Conservation (phyloP, 2,329 filamentous ascomycete genomes). For the Clarireedia sp. region DNA sequence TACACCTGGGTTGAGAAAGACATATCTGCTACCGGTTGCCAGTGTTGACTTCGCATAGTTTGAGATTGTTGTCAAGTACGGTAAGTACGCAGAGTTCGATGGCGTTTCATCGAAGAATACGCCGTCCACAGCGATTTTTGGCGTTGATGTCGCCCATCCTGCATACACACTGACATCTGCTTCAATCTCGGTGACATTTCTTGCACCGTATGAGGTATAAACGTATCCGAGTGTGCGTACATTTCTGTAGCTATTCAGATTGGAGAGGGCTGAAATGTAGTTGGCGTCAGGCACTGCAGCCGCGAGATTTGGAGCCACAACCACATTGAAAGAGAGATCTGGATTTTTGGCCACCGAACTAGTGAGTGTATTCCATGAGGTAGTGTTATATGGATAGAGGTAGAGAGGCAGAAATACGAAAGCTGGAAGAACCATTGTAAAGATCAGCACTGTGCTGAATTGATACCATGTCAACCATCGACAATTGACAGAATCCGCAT, state of each 20-base stretch:
- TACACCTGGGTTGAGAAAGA: constrained; percentile 19
- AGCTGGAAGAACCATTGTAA: constrained; percentile 5
- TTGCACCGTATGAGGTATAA: constrained; percentile 29
- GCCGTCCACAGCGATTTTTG: not conserved
- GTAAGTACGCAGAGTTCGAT: constrained; percentile 9
- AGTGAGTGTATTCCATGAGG: constrained; percentile 19
- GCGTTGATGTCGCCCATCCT: constrained; percentile 26
- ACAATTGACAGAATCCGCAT: too few species aligned
- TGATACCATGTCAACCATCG: too few species aligned
- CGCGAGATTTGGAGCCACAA: constrained; percentile 17
- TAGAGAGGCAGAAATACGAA: constrained; percentile 21
- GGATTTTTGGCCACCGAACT: constrained; percentile 15
- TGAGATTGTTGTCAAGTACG: constrained; percentile 17
- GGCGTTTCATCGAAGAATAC: constrained; percentile 9
- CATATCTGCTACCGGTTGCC: constrained; percentile 12
- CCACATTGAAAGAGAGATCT: constrained; percentile 17
- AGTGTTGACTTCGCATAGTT: constrained; percentile 15
- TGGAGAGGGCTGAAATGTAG: constrained; percentile 16
- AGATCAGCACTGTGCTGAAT: not conserved
- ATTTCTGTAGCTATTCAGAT: constrained; percentile 21
- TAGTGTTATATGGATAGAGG: constrained; percentile 19
- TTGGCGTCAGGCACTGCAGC: constrained; percentile 15
- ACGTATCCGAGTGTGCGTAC: constrained; percentile 35
- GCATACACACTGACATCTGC: constrained; percentile 32
- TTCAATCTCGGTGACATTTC: constrained; percentile 28